Evolutionary conservation across 2,329 filamentous ascomycete genomes (phyloP).

Genomic region (Ophiostoma fasciatum): DNA sequence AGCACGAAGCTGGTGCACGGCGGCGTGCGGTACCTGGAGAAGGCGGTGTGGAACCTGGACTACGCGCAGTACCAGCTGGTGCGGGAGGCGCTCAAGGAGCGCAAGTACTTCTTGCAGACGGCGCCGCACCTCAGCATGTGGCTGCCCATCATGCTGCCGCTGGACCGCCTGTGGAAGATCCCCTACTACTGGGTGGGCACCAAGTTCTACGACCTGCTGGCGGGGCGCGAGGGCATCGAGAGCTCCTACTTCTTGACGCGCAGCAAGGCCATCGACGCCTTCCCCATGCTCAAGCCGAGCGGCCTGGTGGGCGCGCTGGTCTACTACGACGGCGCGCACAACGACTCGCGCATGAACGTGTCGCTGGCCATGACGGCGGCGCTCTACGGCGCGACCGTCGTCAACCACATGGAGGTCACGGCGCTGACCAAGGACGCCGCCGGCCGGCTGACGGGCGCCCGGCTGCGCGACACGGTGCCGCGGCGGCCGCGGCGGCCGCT

Average conservation of each 20-base stretch:
- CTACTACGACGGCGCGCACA: slow-evolving; percentile 78
- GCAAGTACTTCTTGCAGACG: slow-evolving; percentile 69
- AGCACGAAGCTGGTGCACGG: slow-evolving; percentile 82
- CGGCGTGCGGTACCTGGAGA: slow-evolving; percentile 71
- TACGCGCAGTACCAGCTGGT: slow-evolving; percentile 71
- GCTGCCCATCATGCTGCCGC: slow-evolving; percentile 69
- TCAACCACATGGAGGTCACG: slow-evolving; percentile 72
- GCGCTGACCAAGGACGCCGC: slow-evolving; percentile 54
- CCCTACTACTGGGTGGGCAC: slow-evolving; percentile 58
- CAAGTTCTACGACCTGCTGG: slow-evolving; percentile 68
- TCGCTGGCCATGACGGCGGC: slow-evolving; percentile 68
- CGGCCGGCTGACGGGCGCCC: slow-evolving; percentile 56
- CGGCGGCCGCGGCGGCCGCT: too few species aligned
- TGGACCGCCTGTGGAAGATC: slow-evolving; percentile 71
- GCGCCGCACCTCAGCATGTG: slow-evolving; percentile 69
- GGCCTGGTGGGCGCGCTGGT: slow-evolving; percentile 63
- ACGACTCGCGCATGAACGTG: slow-evolving; percentile 78
- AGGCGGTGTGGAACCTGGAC: slow-evolving; percentile 73
- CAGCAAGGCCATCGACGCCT: slow-evolving; percentile 61
- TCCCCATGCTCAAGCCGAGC: slow-evolving; percentile 63
- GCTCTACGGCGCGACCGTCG: slow-evolving; percentile 63
- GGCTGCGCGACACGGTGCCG: slow-evolving; percentile 48
- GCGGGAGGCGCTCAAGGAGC: slow-evolving; percentile 66
- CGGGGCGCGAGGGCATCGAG: slow-evolving; percentile 69
- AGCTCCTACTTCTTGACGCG: slow-evolving; percentile 70